Evolutionary conservation across 176 grass and related monocot genomes (phyloP).

Genomic region (Tillandsia leiboldiana): DNA sequence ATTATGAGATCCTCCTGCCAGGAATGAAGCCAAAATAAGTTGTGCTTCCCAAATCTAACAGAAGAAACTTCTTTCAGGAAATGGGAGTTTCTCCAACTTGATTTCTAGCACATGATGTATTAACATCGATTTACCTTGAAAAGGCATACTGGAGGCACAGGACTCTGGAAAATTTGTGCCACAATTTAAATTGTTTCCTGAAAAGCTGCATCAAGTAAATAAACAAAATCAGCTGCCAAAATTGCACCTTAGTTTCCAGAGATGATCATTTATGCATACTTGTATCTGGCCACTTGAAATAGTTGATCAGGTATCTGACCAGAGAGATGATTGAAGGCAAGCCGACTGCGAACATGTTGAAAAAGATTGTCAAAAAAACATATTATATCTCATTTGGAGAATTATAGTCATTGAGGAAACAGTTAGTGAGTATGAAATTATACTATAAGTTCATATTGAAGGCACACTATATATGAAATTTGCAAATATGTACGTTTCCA

Average conservation of each 20-base stretch:
- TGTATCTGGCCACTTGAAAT: conserved; percentile 91
- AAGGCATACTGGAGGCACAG: conserved; percentile 34
- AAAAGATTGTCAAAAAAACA: conserved; percentile 27
- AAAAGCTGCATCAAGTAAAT: conserved; percentile 53
- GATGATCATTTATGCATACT: conserved; percentile 36
- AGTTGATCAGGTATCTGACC: conserved; percentile 73
- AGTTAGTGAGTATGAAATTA: not conserved
- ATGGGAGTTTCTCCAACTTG: not conserved
- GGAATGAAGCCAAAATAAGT: conserved; percentile 4
- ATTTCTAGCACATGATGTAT: too few species aligned
- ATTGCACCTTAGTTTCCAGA: not conserved
- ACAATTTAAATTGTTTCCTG: conserved; percentile 82
- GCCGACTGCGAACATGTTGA: conserved; percentile 43
- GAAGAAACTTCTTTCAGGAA: not conserved
- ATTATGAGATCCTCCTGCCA: conserved; percentile 46
- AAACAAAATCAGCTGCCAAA: conserved; percentile 31
- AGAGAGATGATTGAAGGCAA: conserved; percentile 80
- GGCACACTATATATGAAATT: not conserved
- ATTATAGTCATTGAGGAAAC: too few species aligned
- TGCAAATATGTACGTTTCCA: not conserved
- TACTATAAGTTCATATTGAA: not conserved
- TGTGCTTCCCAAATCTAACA: not conserved
- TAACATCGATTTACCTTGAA: conserved; percentile 39
- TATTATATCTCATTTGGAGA: not conserved
- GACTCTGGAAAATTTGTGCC: conserved; percentile 51